phyloP scores from a whole-genome alignment of 352 stramenopile species.

The Blastocystis sp. region DNA sequence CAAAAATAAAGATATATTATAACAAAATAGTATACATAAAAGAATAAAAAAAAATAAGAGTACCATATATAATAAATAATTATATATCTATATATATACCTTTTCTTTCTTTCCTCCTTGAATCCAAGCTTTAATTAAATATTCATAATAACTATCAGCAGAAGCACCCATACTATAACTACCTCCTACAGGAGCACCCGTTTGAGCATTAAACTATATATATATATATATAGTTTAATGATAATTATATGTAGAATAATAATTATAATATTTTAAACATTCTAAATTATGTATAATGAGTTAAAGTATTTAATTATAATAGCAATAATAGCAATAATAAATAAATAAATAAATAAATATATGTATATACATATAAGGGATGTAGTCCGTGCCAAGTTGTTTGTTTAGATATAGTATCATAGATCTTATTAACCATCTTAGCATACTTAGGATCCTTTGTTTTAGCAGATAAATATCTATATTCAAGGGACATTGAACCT shows the following conservation, averaged over 20 bases:
- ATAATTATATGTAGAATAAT: too few species aligned
- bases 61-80: too few species aligned
- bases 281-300: too few species aligned
- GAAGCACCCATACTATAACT: slow-evolving; percentile 14
- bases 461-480: slow-evolving; percentile 49
- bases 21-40: too few species aligned
- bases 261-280: too few species aligned
- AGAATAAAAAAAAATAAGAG: too few species aligned
- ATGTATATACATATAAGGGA: too few species aligned
- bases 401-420: slow-evolving; percentile 50
- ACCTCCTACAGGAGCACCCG: neutral
- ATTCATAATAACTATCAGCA: slow-evolving; percentile 28
- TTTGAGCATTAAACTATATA: neutral
- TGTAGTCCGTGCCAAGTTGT: slow-evolving; percentile 24
- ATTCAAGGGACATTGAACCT: slow-evolving; percentile 41
- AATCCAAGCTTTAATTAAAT: slow-evolving; percentile 35
- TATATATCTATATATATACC: neutral
- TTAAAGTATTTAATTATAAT: too few species aligned
- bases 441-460: slow-evolving; percentile 47
- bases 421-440: slow-evolving; percentile 49
- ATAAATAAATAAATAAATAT: too few species aligned
- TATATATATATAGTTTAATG: too few species aligned
- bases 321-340: too few species aligned
- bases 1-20: too few species aligned
- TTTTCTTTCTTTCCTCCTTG: slow-evolving; percentile 33